Conservation (phyloP, 495 filamentous ascomycete species). For the Patellaria atrata region DNA sequence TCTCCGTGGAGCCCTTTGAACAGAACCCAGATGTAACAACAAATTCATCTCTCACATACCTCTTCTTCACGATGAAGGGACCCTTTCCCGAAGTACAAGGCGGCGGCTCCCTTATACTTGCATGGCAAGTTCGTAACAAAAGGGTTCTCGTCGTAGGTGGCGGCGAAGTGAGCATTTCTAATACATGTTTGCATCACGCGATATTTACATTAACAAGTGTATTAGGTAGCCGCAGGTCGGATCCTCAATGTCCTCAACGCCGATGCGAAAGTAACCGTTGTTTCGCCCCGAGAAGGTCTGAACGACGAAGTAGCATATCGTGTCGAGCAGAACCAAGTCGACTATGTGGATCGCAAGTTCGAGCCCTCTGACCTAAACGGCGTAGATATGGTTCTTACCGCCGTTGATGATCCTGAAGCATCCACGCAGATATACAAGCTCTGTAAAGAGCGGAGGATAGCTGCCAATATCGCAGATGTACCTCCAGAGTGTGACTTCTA, state of each 20-base stretch:
- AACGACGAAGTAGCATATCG: slow-evolving; percentile 80
- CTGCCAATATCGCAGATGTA: slow-evolving; percentile 93
- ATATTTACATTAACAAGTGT: slow-evolving; percentile 18
- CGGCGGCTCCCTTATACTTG: slow-evolving; percentile 82
- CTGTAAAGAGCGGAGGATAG: slow-evolving; percentile 69
- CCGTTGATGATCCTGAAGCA: slow-evolving; percentile 80
- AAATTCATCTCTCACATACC: slow-evolving; percentile 3
- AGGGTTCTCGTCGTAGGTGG: slow-evolving; percentile 78
- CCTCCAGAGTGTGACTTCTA: slow-evolving; percentile 97
- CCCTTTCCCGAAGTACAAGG: slow-evolving; percentile 56
- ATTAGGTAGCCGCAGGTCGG: slow-evolving; percentile 83
- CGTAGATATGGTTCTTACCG: slow-evolving; percentile 77
- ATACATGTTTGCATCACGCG: background rate
- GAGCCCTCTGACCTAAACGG: slow-evolving; percentile 63
- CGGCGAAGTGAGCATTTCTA: slow-evolving; percentile 52
- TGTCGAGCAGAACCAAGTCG: slow-evolving; percentile 54
- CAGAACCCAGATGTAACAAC: too few relatives aligned
- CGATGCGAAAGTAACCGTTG: slow-evolving; percentile 75
- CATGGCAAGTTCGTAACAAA: slow-evolving; percentile 84
- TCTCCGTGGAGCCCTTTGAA: slow-evolving; percentile 14
- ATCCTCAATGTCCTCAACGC: slow-evolving; percentile 89
- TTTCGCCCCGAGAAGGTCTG: slow-evolving; percentile 64
- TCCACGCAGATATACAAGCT: slow-evolving; percentile 81
- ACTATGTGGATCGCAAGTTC: slow-evolving; percentile 69
- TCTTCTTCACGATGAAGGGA: slow-evolving; percentile 14